These are phyloP conservation scores for Beauveria scarabaeidicola DNA, from an alignment of 2,329 filamentous ascomycete genomes.

Conservation along the genomic window DNA sequence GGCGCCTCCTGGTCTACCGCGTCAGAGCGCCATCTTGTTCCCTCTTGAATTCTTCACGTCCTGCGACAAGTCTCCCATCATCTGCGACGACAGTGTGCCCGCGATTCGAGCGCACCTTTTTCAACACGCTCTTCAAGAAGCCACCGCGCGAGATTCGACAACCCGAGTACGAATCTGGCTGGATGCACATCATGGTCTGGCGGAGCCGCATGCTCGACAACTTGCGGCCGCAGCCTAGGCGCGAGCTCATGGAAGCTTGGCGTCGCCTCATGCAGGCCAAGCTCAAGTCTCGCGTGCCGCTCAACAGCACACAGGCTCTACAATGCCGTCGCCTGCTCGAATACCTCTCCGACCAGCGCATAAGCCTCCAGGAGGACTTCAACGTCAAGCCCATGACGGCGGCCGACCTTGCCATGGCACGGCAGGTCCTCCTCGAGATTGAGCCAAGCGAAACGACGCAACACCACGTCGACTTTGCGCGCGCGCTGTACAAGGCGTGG, in stretches of 20 bases:
- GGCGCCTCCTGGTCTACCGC: slow-evolving; percentile 29
- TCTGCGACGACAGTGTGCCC: slow-evolving; percentile 17
- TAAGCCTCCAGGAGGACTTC: slow-evolving; percentile 15
- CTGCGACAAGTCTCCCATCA: slow-evolving; percentile 18
- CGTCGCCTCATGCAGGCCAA: slow-evolving; percentile 54
- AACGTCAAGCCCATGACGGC: slow-evolving; percentile 25
- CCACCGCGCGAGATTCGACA: slow-evolving; percentile 51
- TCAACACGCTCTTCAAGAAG: slow-evolving; percentile 51
- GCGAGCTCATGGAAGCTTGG: slow-evolving; percentile 59
- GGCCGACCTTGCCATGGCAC: slow-evolving; percentile 36
- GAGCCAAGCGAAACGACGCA: slow-evolving; percentile 34
- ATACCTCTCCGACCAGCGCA: slow-evolving; percentile 38
- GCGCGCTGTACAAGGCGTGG: slow-evolving; percentile 30
- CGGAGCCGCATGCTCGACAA: slow-evolving; percentile 53
- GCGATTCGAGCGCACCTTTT: slow-evolving; percentile 38
- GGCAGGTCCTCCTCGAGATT: slow-evolving; percentile 32
- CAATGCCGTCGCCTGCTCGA: slow-evolving; percentile 48
- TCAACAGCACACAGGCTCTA: slow-evolving; percentile 60
- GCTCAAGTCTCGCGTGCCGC: slow-evolving; percentile 33
- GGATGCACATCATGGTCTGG: slow-evolving; percentile 63
- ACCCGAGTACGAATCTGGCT: slow-evolving; percentile 59
- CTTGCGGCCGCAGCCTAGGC: slow-evolving; percentile 52
- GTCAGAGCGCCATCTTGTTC: slow-evolving; percentile 26
- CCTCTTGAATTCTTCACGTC: slow-evolving; percentile 18
- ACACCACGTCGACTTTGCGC: slow-evolving; percentile 41